Percentiles rank a stretch among this genome's conserved stretches.
phyloP scores from a whole-genome alignment of 2,329 filamentous ascomycete species.

The Penicillium verrucosum region DNA sequence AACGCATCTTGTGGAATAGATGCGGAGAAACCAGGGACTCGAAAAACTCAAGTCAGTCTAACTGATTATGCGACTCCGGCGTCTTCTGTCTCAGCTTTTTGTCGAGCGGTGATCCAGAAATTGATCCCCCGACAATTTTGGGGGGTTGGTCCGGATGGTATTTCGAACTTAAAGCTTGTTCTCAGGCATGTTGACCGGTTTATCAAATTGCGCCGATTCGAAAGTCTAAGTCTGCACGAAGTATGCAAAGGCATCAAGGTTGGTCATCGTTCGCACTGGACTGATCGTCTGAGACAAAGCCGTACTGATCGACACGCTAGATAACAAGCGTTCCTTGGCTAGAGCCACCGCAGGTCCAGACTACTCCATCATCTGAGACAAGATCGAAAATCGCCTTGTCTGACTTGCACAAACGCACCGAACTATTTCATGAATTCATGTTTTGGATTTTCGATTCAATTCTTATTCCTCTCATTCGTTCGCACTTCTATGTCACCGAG shows the following conservation, averaged over 20 bases:
- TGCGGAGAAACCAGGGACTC: constrained; percentile 3
- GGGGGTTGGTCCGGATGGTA: constrained; percentile 56
- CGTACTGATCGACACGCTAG: constrained; percentile 41
- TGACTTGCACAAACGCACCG: constrained; percentile 70
- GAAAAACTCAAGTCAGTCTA: constrained; percentile 43
- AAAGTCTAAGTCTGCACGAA: constrained; percentile 75
- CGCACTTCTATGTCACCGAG: constrained; percentile 93
- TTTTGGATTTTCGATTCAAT: constrained; percentile 94
- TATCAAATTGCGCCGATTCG: constrained; percentile 72
- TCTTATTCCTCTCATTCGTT: constrained; percentile 78
- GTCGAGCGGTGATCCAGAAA: constrained; percentile 68
- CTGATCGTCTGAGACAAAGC: not conserved
- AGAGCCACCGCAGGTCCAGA: constrained; percentile 46
- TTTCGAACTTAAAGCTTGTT: constrained; percentile 61
- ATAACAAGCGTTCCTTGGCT: constrained; percentile 72
- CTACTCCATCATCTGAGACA: constrained; percentile 21
- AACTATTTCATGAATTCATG: constrained; percentile 78
- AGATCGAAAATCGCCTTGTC: constrained; percentile 61
- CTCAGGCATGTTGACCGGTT: constrained; percentile 73
- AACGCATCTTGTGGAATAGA: not conserved
- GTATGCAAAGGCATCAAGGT: constrained; percentile 74
- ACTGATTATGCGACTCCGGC: constrained; percentile 66
- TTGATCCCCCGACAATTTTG: constrained; percentile 74
- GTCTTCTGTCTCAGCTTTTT: constrained; percentile 77
- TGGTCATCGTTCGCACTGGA: constrained; percentile 15